Evolutionary conservation across 2,329 filamentous ascomycete species (phyloP).

Genomic region (Fusarium solani-melongenae): DNA sequence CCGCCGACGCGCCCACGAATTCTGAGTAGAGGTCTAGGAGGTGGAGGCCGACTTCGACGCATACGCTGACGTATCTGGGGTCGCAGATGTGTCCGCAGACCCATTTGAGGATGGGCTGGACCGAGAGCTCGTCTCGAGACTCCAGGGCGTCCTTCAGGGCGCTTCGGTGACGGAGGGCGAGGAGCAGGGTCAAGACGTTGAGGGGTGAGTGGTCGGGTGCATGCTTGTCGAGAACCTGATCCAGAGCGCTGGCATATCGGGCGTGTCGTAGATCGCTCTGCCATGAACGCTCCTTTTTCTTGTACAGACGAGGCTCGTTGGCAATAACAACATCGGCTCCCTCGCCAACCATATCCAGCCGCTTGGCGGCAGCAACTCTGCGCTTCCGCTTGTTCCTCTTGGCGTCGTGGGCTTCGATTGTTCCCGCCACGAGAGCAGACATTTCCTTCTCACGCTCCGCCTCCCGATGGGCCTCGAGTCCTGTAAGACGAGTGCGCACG

Average conservation of each 20-base stretch:
- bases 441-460: slow-evolving; percentile 85
- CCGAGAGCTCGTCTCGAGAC: slow-evolving; percentile 81
- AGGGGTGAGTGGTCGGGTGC: slow-evolving; percentile 67
- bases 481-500: slow-evolving; percentile 87
- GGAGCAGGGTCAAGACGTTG: slow-evolving; percentile 79
- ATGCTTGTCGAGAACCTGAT: slow-evolving; percentile 74
- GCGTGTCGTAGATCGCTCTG: slow-evolving; percentile 84
- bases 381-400: slow-evolving; percentile 76
- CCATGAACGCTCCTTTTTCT: slow-evolving; percentile 78
- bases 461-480: slow-evolving; percentile 80
- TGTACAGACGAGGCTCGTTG: slow-evolving; percentile 64
- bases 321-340: slow-evolving; percentile 90
- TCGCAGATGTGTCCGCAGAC: slow-evolving; percentile 83
- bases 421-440: slow-evolving; percentile 82
- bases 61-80: slow-evolving; percentile 82
- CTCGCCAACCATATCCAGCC: slow-evolving; percentile 85
- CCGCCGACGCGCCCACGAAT: slow-evolving; percentile 77
- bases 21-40: slow-evolving; percentile 89
- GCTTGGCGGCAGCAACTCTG: slow-evolving; percentile 55
- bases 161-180: slow-evolving; percentile 86
- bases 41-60: slow-evolving; percentile 84
- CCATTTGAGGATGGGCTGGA: slow-evolving; percentile 88
- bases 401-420: slow-evolving; percentile 80
- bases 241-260: slow-evolving; percentile 80
- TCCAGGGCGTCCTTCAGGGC: slow-evolving; percentile 84